Percentiles rank a stretch among this genome's conserved stretches.
Conservation (phyloP, 192 early-diverging fungal species). For the Coemansia erecta region DNA sequence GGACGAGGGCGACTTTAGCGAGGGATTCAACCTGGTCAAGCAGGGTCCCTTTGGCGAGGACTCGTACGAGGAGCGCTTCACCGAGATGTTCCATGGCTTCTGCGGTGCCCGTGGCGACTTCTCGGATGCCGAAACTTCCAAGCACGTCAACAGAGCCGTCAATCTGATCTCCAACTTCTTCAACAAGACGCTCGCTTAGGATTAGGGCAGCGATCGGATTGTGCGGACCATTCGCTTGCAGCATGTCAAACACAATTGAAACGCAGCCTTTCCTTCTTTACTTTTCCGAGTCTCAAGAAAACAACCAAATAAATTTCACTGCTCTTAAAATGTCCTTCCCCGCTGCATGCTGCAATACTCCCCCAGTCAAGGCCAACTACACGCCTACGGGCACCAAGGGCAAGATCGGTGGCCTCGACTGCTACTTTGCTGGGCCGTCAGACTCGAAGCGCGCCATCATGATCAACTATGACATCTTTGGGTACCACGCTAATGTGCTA, state of each 20-base stretch:
- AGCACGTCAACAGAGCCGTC: slow-evolving; percentile 10
- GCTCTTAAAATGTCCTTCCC: slow-evolving; percentile 39
- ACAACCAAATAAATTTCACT: neutral
- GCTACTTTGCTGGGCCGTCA: slow-evolving; percentile 44
- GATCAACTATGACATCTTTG: slow-evolving; percentile 71
- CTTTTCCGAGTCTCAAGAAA: neutral
- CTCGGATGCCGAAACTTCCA: slow-evolving; percentile 22
- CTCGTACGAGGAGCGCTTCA: slow-evolving; percentile 55
- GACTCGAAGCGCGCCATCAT: slow-evolving; percentile 61
- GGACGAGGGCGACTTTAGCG: slow-evolving; percentile 44
- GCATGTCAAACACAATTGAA: neutral
- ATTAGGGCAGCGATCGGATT: too few relatives aligned
- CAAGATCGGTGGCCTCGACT: slow-evolving; percentile 30
- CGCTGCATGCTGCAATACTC: slow-evolving; percentile 56
- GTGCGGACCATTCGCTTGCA: neutral
- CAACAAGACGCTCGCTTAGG: slow-evolving; percentile 1
- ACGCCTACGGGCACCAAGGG: slow-evolving; percentile 35
- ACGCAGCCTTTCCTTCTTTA: neutral
- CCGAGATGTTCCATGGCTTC: slow-evolving; percentile 59
- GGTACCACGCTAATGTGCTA: slow-evolving; percentile 57
- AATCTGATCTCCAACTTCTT: slow-evolving; percentile 12
- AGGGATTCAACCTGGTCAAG: slow-evolving; percentile 13
- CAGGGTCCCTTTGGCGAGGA: slow-evolving; percentile 42
- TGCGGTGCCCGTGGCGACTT: slow-evolving; percentile 61
- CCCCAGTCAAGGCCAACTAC: slow-evolving; percentile 52